These are phyloP conservation scores for Phytophthora uliginosa DNA, from an alignment of 352 stramenopile genomes.

Conservation along the genomic window DNA sequence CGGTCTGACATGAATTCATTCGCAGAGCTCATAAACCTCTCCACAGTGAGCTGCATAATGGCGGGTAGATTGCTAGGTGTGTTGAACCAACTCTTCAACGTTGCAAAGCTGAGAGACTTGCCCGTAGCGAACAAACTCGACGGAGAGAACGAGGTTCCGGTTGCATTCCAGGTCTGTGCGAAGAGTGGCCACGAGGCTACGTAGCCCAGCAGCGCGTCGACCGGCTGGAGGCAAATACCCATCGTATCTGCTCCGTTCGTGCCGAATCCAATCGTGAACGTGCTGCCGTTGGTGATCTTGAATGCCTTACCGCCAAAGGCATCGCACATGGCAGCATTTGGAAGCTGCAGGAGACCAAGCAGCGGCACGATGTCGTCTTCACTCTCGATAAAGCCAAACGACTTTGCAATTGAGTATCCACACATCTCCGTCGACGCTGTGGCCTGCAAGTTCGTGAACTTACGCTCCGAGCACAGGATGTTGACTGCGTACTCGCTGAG, in stretches of 20 bases:
- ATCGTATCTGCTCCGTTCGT: slow-evolving; percentile 24
- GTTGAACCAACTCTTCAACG: slow-evolving; percentile 27
- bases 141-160: slow-evolving; percentile 22
- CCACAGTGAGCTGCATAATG: slow-evolving; percentile 13
- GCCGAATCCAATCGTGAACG: slow-evolving; percentile 35
- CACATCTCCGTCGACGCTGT: slow-evolving; percentile 40
- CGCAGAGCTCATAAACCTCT: slow-evolving; percentile 5
- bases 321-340: slow-evolving; percentile 50
- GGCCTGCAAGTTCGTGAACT: slow-evolving; percentile 31
- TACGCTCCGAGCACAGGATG: slow-evolving; percentile 47
- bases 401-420: slow-evolving; percentile 31
- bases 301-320: slow-evolving; percentile 45
- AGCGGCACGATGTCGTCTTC: slow-evolving; percentile 5
- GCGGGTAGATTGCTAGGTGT: slow-evolving; percentile 26
- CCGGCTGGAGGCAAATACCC: slow-evolving; percentile 51
- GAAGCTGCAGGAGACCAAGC: slow-evolving; percentile 43
- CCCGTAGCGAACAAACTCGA: slow-evolving; percentile 36
- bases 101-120: slow-evolving; percentile 37
- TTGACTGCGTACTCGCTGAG: slow-evolving; percentile 38
- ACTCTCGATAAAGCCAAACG: slow-evolving; percentile 24
- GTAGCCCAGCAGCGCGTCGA: slow-evolving; percentile 38
- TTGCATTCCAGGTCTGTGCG: slow-evolving; percentile 8
- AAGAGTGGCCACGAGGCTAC: slow-evolving; percentile 44
- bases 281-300: slow-evolving; percentile 34
- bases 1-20: background rate